Conservation (phyloP, 2,329 filamentous ascomycete genomes). For the Pseudocercospora macadamiae region DNA sequence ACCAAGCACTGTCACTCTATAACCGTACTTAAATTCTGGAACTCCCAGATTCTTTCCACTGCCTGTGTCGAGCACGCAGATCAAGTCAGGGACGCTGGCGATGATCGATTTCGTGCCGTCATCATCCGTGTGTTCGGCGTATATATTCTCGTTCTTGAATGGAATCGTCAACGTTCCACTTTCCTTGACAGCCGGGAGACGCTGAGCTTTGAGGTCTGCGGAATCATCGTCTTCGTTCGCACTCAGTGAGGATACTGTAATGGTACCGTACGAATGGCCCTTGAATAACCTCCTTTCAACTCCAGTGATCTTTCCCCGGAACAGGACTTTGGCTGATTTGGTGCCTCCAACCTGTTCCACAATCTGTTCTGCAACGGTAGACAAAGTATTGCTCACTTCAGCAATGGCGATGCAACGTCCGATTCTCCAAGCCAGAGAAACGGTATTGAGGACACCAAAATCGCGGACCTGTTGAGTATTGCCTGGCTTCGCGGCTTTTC, state of each 20-base stretch:
- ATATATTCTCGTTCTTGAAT: constrained; percentile 75
- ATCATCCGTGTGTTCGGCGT: constrained; percentile 49
- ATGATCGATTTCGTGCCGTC: constrained; percentile 45
- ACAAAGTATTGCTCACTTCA: constrained; percentile 53
- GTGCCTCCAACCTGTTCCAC: constrained; percentile 61
- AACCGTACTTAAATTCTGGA: constrained; percentile 59
- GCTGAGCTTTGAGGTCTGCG: constrained; percentile 29
- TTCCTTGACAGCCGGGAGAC: constrained; percentile 39
- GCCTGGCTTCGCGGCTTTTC: constrained; percentile 46
- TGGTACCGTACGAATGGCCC: constrained; percentile 64
- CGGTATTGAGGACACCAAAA: constrained; percentile 45
- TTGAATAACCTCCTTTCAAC: constrained; percentile 60
- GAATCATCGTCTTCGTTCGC: constrained; percentile 39
- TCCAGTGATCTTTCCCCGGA: constrained; percentile 65
- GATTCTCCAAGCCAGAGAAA: constrained; percentile 55
- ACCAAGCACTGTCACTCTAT: constrained; percentile 56
- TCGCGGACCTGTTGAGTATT: constrained; percentile 42
- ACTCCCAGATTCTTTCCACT: constrained; percentile 56
- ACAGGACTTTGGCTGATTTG: constrained; percentile 59
- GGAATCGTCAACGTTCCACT: constrained; percentile 63
- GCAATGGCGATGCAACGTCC: constrained; percentile 62
- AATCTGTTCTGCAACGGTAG: constrained; percentile 61
- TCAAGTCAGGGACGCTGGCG: constrained; percentile 55
- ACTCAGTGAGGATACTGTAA: constrained; percentile 48
- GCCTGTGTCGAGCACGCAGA: constrained; percentile 53